Evolutionary conservation across 768 basidiomycete genomes (phyloP), one percentile per base, ranked within the genome.

Genomic region (Daedaleopsis sinensis): DNA sequence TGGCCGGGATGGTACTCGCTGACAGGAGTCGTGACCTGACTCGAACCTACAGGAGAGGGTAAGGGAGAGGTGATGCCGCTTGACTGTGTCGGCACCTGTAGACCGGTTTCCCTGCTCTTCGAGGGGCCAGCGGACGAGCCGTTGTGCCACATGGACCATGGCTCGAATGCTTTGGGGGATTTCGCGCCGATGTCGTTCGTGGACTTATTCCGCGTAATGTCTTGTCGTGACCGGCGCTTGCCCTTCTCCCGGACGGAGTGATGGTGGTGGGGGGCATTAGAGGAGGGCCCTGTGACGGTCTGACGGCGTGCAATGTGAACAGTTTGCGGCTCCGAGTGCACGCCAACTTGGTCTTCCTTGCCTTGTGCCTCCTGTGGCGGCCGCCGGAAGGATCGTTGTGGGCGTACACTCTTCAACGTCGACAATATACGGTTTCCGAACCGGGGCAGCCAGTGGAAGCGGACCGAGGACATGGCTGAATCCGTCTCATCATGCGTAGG

Each of bases 401-500:
- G 70, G 23, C 80, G 78, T 51, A 79, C 75, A 46, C 74, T 77
- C 24, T 79, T 81, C 52, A 85, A 77, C 43, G 89, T 67, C 12
- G 82, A 80, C 3, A 83, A 81, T 35, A 89, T 75, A 54, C 74
- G 19, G 32, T 18, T 44, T 15, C 48, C 72, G 48, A 80, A 66
- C 21, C 77, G 78, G 47, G 82, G 81, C 23, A 81, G 77, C 84
- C 84, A 88, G 54, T 80, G 80, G 70, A 89, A 91, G 61, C 77
- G 83, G 5, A 89, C 82, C 0, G 76, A 70, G 10, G 86, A 85
- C 81, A 92, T 85, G 21, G 90, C 95, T 35, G 84, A 85, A 18
- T 82, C 81, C 3, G 92, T 86, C 64, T 97, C 96, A 48, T 84
- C 83, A n/a, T 84, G 82, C 0, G 91, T 88, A 23, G 96, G 87